These are phyloP conservation scores for Incumbomyces lentus DNA, from an alignment of 2,329 filamentous ascomycete genomes.

Conservation along the genomic window DNA sequence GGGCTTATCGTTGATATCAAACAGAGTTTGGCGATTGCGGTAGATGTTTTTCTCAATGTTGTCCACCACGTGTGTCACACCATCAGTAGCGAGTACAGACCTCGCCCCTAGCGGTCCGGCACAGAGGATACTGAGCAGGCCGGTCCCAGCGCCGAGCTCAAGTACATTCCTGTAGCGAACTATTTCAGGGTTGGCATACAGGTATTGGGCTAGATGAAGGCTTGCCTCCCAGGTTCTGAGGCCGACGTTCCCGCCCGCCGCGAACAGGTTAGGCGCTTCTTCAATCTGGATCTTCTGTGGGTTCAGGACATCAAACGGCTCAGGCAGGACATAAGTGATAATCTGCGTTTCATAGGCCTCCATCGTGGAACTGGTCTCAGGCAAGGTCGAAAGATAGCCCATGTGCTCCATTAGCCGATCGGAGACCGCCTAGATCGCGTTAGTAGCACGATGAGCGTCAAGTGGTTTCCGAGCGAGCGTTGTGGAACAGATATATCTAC, in stretches of 20 bases:
- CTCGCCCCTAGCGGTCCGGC: conserved; percentile 46
- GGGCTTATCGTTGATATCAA: background rate
- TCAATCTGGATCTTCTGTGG: conserved; percentile 16
- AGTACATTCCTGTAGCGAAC: conserved; percentile 44
- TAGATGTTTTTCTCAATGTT: conserved; percentile 29
- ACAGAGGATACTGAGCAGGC: conserved; percentile 54
- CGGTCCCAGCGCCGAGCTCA: conserved; percentile 58
- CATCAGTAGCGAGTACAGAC: conserved; percentile 52
- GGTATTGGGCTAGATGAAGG: conserved; percentile 52
- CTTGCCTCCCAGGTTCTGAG: conserved; percentile 62
- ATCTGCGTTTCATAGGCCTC: conserved; percentile 49
- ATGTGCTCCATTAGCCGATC: conserved; percentile 66
- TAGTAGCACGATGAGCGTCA: conserved; percentile 4
- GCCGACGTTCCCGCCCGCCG: conserved; percentile 46
- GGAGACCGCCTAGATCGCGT: conserved; percentile 58
- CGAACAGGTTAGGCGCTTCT: conserved; percentile 19
- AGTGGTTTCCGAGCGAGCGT: too few species aligned
- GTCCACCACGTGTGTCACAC: conserved; percentile 38
- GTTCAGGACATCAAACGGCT: conserved; percentile 10
- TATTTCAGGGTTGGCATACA: conserved; percentile 23
- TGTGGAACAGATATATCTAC: background rate
- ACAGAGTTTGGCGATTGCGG: conserved; percentile 21
- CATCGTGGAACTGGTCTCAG: conserved; percentile 52
- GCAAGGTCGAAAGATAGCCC: conserved; percentile 52
- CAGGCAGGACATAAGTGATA: conserved; percentile 17